phyloP scores from a whole-genome alignment of 2,329 filamentous ascomycete genomes.

The Pyrenophora graminea region DNA sequence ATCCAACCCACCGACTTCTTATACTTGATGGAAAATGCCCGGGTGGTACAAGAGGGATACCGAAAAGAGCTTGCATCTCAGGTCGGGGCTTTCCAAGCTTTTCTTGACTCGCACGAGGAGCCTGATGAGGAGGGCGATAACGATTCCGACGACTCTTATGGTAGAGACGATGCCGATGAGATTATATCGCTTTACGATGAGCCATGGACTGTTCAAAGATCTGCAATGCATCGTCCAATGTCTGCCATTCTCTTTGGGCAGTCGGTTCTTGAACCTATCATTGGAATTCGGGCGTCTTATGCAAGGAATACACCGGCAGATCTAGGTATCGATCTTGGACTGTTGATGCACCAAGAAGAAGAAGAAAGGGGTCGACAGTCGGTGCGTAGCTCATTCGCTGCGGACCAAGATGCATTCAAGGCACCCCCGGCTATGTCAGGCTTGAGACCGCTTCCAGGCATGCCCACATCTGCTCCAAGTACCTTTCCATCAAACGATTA shows the following conservation, averaged over 20 bases:
- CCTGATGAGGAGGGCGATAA: slow-evolving; percentile 3
- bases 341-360: slow-evolving; percentile 5
- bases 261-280: slow-evolving; percentile 20
- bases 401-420: neutral
- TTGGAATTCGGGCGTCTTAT: slow-evolving; percentile 1
- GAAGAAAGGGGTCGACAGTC: neutral
- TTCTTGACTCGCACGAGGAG: slow-evolving; percentile 20
- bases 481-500: neutral
- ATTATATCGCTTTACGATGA: slow-evolving; percentile 24
- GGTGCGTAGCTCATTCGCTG: neutral
- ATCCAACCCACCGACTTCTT: slow-evolving; percentile 75
- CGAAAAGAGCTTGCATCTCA: slow-evolving; percentile 59
- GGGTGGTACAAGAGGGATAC: slow-evolving; percentile 70
- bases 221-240: slow-evolving; percentile 19
- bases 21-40: slow-evolving; percentile 75
- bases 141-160: slow-evolving; percentile 7
- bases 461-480: slow-evolving; percentile 1
- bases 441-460: neutral
- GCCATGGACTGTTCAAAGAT: slow-evolving; percentile 13
- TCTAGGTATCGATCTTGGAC: neutral
- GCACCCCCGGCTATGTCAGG: neutral
- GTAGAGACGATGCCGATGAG: slow-evolving; percentile 19
- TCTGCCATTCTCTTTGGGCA: slow-evolving; percentile 26
- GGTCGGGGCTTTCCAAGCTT: slow-evolving; percentile 51
- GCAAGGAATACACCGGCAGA: neutral